These are phyloP conservation scores for Cryptomeria japonica DNA, from an alignment of 75 land plant species.

Conservation along the genomic window DNA sequence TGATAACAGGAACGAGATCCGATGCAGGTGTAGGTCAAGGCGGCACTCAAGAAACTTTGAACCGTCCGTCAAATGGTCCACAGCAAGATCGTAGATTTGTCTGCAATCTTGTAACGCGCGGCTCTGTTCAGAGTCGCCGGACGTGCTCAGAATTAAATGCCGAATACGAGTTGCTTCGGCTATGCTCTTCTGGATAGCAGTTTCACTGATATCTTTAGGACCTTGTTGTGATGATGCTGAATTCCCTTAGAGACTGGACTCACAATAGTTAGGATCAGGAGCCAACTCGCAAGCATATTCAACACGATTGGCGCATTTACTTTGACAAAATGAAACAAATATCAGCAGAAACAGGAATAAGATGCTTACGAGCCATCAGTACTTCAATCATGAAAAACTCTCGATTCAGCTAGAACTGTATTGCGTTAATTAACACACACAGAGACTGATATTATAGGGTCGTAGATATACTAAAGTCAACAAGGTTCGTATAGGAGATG, in stretches of 20 bases:
- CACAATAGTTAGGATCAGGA: neutral
- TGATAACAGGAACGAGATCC: conserved; percentile 25
- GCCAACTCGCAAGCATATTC: neutral
- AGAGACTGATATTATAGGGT: neutral
- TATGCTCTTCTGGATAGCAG: neutral
- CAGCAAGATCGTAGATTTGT: neutral
- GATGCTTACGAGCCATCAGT: neutral
- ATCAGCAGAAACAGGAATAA: neutral
- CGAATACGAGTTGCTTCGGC: neutral
- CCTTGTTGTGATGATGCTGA: too few relatives aligned
- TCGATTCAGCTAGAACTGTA: too few relatives aligned
- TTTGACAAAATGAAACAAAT: neutral
- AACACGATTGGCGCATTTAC: neutral
- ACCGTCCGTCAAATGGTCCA: neutral
- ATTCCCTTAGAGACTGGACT: neutral
- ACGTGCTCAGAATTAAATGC: neutral
- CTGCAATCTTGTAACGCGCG: neutral
- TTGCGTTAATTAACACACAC: too few relatives aligned
- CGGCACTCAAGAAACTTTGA: conserved; percentile 21
- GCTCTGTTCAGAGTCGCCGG: neutral
- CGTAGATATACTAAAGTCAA: neutral
- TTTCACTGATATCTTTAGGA: neutral
- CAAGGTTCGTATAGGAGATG: neutral
- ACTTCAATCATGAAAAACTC: too few relatives aligned
- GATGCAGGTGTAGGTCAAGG: conserved; percentile 29